Evolutionary conservation across 352 stramenopile species (phyloP).

Genomic region (Phytopythium litorale): DNA sequence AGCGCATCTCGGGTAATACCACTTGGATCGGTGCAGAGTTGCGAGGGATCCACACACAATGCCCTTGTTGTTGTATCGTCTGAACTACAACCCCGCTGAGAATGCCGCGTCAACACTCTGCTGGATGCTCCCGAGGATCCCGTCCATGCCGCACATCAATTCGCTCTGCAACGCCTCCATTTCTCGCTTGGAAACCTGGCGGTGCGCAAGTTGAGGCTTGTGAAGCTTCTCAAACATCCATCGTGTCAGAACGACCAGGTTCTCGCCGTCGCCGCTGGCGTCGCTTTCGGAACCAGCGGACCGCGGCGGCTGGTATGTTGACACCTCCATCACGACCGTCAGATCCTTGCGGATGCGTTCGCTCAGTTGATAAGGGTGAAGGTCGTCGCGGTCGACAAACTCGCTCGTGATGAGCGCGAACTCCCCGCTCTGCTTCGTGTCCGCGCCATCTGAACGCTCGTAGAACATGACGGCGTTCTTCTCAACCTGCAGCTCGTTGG

Average conservation of each 20-base stretch:
- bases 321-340: constrained; percentile 18
- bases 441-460: constrained; percentile 7
- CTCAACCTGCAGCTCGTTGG: constrained; percentile 16
- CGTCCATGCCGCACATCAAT: neutral
- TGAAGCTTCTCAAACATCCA: constrained; percentile 4
- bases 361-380: constrained; percentile 19
- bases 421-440: constrained; percentile 4
- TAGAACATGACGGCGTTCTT: constrained; percentile 35
- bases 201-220: neutral
- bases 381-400: constrained; percentile 23
- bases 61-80: too few relatives aligned
- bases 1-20: neutral
- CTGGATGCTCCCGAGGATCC: neutral
- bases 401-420: constrained; percentile 21
- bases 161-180: neutral
- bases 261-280: neutral
- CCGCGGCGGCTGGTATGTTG: neutral
- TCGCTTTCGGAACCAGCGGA: neutral
- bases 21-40: neutral
- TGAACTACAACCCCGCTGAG: neutral
- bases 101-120: neutral
- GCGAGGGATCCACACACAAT: neutral
- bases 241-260: neutral
- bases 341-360: constrained; percentile 25
- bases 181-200: neutral